Conservation (phyloP, 768 basidiomycete genomes). For the Mycena filopes region DNA sequence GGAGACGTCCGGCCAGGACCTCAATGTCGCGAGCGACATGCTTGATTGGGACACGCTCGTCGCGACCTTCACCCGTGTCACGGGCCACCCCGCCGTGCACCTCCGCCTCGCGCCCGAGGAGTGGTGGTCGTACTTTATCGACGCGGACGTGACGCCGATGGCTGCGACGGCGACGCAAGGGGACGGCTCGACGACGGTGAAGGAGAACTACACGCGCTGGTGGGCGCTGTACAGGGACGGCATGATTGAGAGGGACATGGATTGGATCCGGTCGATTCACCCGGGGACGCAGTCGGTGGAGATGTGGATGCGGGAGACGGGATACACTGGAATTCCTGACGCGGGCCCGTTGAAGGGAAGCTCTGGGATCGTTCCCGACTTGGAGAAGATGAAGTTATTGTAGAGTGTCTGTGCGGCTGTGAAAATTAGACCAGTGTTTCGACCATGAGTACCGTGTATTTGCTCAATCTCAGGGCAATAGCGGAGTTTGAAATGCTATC, state of each 20-base stretch:
- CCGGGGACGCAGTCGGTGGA: slow-evolving; percentile 36
- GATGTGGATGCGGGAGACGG: slow-evolving; percentile 29
- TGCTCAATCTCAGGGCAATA: no score
- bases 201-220: slow-evolving; percentile 55
- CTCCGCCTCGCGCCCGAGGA: slow-evolving; percentile 45
- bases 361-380: slow-evolving; percentile 11
- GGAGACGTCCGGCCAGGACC: slow-evolving; percentile 37
- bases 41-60: slow-evolving; percentile 37
- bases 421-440: no score
- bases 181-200: slow-evolving; percentile 46
- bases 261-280: slow-evolving; percentile 54
- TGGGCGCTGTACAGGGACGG: slow-evolving; percentile 57
- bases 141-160: slow-evolving; percentile 41
- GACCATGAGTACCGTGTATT: no score
- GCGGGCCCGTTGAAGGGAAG: slow-evolving; percentile 15
- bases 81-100: slow-evolving; percentile 47
- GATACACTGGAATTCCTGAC: slow-evolving; percentile 21
- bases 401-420: no score
- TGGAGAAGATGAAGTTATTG: slow-evolving; percentile 21
- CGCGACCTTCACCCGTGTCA: slow-evolving; percentile 49
- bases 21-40: slow-evolving; percentile 39
- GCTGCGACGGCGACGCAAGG: slow-evolving; percentile 42
- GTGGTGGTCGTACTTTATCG: slow-evolving; percentile 44
- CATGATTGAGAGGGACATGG: slow-evolving; percentile 54
- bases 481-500: no score